These are phyloP conservation scores for Suillus decipiens DNA, from an alignment of 768 basidiomycete species.

Conservation along the genomic window DNA sequence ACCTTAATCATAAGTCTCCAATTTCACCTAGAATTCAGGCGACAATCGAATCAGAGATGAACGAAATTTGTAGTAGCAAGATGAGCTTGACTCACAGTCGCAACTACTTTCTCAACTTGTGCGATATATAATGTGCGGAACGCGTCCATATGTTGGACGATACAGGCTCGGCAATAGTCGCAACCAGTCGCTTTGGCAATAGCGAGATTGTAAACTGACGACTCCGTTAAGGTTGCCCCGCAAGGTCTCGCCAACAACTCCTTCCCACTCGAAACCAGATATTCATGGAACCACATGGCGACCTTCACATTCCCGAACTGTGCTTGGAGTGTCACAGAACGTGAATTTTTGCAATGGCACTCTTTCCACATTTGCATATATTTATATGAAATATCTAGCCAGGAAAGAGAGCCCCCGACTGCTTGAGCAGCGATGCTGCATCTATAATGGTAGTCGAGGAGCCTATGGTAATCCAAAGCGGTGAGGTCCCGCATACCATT, in stretches of 20 bases:
- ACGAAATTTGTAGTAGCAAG: neutral
- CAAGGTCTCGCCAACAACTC: slow-evolving; percentile 10
- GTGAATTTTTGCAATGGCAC: neutral
- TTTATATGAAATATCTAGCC: neutral
- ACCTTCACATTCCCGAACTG: neutral
- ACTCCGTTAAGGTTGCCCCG: slow-evolving; percentile 1
- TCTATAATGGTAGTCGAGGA: neutral
- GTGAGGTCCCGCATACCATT: neutral
- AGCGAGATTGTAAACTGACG: neutral
- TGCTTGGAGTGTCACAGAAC: neutral
- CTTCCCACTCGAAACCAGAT: slow-evolving; percentile 9
- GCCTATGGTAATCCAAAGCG: neutral
- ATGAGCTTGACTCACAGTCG: slow-evolving; percentile 8
- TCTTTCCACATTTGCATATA: neutral
- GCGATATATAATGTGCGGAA: slow-evolving; percentile 1
- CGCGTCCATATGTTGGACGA: neutral
- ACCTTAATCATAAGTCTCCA: neutral
- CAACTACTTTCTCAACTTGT: slow-evolving; percentile 8
- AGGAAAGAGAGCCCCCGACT: neutral
- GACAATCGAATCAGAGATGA: slow-evolving; percentile 8
- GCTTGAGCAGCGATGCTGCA: neutral
- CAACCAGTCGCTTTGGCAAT: neutral
- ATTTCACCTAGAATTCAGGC: slow-evolving; percentile 6
- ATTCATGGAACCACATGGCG: slow-evolving; percentile 7
- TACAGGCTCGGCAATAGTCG: neutral